Conservation (phyloP, 2,329 filamentous ascomycete species). For the Aspergillus sp. region DNA sequence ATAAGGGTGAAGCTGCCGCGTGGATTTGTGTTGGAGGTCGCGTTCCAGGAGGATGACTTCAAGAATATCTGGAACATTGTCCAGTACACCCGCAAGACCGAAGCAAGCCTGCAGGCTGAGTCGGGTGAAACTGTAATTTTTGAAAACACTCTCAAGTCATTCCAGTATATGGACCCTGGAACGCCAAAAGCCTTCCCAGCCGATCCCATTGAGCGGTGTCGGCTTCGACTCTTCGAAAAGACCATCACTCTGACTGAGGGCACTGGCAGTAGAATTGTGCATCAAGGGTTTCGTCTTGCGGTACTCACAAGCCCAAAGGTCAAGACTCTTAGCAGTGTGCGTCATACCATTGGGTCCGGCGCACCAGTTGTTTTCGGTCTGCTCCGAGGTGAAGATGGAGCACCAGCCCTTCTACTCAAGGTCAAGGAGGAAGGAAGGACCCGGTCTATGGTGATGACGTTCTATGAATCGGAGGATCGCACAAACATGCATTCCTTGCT, state of each 20-base stretch:
- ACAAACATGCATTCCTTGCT: conserved; percentile 71
- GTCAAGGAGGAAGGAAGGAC: conserved; percentile 67
- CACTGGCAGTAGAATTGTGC: conserved; percentile 69
- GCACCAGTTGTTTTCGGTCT: conserved; percentile 77
- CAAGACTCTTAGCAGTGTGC: conserved; percentile 75
- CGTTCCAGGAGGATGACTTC: conserved; percentile 76
- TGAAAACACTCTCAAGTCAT: conserved; percentile 68
- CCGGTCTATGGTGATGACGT: conserved; percentile 75
- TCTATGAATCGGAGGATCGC: conserved; percentile 71
- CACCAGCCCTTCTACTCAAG: conserved; percentile 69
- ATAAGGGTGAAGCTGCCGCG: conserved; percentile 72
- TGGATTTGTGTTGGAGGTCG: conserved; percentile 71
- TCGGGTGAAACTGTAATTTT: conserved; percentile 71
- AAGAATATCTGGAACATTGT: conserved; percentile 78
- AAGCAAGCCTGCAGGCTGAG: conserved; percentile 68
- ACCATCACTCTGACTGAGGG: conserved; percentile 69
- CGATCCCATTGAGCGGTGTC: conserved; percentile 71
- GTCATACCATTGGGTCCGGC: conserved; percentile 66
- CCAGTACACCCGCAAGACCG: conserved; percentile 78
- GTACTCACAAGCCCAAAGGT: conserved; percentile 76
- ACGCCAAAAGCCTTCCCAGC: conserved; percentile 74
- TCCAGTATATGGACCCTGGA: conserved; percentile 77
- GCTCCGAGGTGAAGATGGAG: conserved; percentile 69
- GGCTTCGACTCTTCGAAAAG: conserved; percentile 74
- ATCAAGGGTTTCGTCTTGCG: conserved; percentile 77